Conservation (phyloP, 2,329 filamentous ascomycete species). For the Scortechinia acanthostroma region DNA sequence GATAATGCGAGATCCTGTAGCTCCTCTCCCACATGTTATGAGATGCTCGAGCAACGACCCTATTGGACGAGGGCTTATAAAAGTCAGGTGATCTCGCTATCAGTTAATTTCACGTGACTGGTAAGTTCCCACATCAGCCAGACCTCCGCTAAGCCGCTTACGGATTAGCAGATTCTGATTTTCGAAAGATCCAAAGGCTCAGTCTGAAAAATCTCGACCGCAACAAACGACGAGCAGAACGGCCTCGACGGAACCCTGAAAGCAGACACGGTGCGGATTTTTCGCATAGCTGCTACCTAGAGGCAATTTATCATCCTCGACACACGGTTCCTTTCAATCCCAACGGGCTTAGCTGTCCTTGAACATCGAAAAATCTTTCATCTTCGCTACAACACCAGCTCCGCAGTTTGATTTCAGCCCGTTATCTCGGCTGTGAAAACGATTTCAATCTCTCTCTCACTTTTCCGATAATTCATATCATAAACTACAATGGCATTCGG, state of each 20-base stretch:
- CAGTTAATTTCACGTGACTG: not conserved
- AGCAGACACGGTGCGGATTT: not conserved
- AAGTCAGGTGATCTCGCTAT: not conserved
- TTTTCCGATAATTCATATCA: no score
- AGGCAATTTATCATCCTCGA: not conserved
- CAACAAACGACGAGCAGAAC: not conserved
- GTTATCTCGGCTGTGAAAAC: no score
- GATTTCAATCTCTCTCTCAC: no score
- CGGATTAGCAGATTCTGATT: not conserved
- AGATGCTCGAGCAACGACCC: no score
- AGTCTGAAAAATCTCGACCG: not conserved
- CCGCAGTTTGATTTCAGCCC: no score
- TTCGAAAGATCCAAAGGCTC: conserved; percentile 1
- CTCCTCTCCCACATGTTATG: no score
- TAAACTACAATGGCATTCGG: not conserved
- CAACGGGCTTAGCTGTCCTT: no score
- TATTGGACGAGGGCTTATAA: not conserved
- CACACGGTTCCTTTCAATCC: not conserved
- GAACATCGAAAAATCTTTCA: no score
- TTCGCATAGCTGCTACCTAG: not conserved
- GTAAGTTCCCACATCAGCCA: not conserved
- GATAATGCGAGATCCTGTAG: no score
- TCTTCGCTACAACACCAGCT: no score
- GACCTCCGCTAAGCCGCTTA: not conserved
- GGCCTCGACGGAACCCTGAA: not conserved